A percentile compares a stretch with the other conserved stretches of the same genome.
Conservation (phyloP, 768 basidiomycete genomes). For the Gymnopilus junonius region DNA sequence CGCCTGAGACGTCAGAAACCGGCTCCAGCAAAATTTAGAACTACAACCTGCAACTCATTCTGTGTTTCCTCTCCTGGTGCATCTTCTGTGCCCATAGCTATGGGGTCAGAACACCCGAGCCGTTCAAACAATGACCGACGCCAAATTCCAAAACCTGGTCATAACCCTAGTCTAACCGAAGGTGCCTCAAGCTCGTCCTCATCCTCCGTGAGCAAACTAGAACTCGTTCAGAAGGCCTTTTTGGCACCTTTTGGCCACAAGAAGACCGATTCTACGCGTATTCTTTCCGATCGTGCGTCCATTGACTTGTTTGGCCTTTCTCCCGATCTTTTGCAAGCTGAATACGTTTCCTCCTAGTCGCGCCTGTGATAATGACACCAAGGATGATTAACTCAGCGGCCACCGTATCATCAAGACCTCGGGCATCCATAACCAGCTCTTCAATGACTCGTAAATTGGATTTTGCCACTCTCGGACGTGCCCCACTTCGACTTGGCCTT, state of each 20-base stretch:
- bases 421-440: constrained; percentile 35
- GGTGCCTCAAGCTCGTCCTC: constrained; percentile 30
- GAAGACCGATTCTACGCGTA: constrained; percentile 71
- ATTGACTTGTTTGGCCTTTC: constrained; percentile 2
- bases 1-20: constrained; percentile 26
- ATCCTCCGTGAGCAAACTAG: constrained; percentile 51
- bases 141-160: constrained; percentile 42
- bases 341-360: constrained; percentile 52
- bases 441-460: constrained; percentile 50
- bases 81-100: constrained; percentile 22
- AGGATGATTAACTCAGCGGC: constrained; percentile 76
- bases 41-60: constrained; percentile 12
- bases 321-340: constrained; percentile 3
- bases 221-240: constrained; percentile 70
- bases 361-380: constrained; percentile 90
- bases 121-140: constrained; percentile 36
- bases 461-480: constrained; percentile 81
- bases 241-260: constrained; percentile 72
- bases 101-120: constrained; percentile 43
- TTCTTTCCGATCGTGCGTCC: constrained; percentile 74
- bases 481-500: constrained; percentile 71
- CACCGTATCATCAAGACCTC: constrained; percentile 61
- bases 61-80: constrained; percentile 8
- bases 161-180: constrained; percentile 42
- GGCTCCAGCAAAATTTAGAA: constrained; percentile 27